These are phyloP conservation scores for Daucus carota DNA, from an alignment of 129 eudicot species.

Conservation along the genomic window DH1_v3.0 NC_030388.2:28981501-28982000, in stretches of 20 bases:
- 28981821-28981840: neutral
- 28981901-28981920: neutral
- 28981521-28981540: neutral
- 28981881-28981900: neutral
- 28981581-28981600: too few relatives aligned
- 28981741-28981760: neutral
- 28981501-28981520: neutral
- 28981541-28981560: neutral
- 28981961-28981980: constrained; percentile 86
- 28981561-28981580: too few relatives aligned
- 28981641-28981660: neutral
- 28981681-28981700: neutral
- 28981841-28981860: neutral
- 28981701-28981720: too few relatives aligned
- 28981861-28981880: neutral
- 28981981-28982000: constrained; percentile 96
- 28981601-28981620: neutral
- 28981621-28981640: neutral
- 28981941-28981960: constrained; percentile 49
- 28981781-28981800: neutral
- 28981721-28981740: neutral
- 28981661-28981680: neutral
- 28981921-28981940: neutral
- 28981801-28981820: neutral
- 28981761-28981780: neutral